Percentiles rank a stretch among this genome's conserved stretches.
Conservation (phyloP, 139 green algal genomes). For the Coelastrella sp. region DNA sequence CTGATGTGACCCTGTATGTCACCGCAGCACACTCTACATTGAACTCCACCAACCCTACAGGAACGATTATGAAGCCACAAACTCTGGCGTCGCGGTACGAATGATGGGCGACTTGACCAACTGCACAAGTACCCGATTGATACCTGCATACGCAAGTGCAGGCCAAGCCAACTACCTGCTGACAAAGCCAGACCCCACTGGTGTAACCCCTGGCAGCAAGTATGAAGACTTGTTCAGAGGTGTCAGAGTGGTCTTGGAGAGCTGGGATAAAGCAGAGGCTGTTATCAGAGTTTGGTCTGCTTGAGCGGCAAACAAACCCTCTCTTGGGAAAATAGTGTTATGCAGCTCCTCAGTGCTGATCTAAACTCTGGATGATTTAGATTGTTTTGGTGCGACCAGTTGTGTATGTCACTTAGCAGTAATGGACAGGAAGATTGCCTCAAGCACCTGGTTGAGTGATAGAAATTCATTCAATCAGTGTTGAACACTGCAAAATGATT, state of each 20-base stretch:
- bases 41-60: constrained; percentile 34
- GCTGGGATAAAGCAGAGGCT: not conserved
- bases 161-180: constrained; percentile 4
- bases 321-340: too few relatives aligned
- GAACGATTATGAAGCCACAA: constrained; percentile 6
- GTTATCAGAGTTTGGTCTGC: not conserved
- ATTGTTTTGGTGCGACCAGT: too few relatives aligned
- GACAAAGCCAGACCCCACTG: not conserved
- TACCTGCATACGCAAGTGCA: not conserved
- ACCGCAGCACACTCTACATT: constrained; percentile 9
- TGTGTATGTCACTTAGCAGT: too few relatives aligned
- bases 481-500: too few relatives aligned
- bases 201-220: constrained; percentile 7
- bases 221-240: constrained; percentile 2
- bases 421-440: too few relatives aligned
- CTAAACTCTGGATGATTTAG: too few relatives aligned
- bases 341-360: too few relatives aligned
- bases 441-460: too few relatives aligned
- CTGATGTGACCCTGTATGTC: not conserved
- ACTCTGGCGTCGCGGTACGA: not conserved
- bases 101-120: constrained; percentile 21
- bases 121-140: constrained; percentile 22
- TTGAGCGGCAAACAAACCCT: not conserved
- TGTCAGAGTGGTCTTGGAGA: not conserved
- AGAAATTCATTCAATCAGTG: too few relatives aligned